These are phyloP conservation scores for Phytophthora meadii DNA, from an alignment of 352 stramenopile genomes.

Conservation along the genomic window DNA sequence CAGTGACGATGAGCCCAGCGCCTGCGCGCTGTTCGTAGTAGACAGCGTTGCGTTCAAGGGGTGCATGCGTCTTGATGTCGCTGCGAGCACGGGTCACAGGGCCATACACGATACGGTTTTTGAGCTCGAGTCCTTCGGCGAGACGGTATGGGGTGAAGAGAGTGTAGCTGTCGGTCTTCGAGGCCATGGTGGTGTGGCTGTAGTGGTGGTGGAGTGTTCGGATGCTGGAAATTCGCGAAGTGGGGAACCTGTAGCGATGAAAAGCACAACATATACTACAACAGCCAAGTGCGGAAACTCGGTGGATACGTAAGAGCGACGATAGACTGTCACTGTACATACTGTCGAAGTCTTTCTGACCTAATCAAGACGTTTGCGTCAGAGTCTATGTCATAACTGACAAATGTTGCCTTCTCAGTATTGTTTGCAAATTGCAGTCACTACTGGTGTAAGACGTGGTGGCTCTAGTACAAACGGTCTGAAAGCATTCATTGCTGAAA, in stretches of 20 bases:
- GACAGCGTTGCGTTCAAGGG: slow-evolving; percentile 29
- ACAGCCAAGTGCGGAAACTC: background rate
- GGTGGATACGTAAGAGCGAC: background rate
- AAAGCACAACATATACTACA: too few relatives aligned
- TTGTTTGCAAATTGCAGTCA: too few relatives aligned
- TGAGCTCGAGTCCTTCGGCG: slow-evolving; percentile 33
- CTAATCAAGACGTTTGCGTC: slow-evolving; percentile 26
- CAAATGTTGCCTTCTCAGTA: too few relatives aligned
- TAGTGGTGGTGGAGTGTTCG: background rate
- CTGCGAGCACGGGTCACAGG: slow-evolving; percentile 45
- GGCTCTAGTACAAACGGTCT: background rate
- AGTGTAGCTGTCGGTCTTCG: slow-evolving; percentile 27
- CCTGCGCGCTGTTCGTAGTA: slow-evolving; percentile 53
- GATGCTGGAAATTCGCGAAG: slow-evolving; percentile 15
- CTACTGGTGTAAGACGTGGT: too few relatives aligned
- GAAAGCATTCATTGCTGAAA: background rate
- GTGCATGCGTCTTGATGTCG: slow-evolving; percentile 19
- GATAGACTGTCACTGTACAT: background rate
- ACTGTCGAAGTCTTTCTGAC: slow-evolving; percentile 12
- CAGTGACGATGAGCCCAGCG: slow-evolving; percentile 56
- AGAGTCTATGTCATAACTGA: slow-evolving; percentile 2
- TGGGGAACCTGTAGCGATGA: slow-evolving; percentile 3
- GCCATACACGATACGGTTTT: slow-evolving; percentile 51
- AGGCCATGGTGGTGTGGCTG: slow-evolving; percentile 11
- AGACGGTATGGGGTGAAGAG: slow-evolving; percentile 41